A percentile compares a stretch with the other conserved stretches of the same genome.
These are phyloP conservation scores for Lasiosphaeris hirsuta DNA, from an alignment of 495 filamentous ascomycete species.

Conservation along the genomic window DNA sequence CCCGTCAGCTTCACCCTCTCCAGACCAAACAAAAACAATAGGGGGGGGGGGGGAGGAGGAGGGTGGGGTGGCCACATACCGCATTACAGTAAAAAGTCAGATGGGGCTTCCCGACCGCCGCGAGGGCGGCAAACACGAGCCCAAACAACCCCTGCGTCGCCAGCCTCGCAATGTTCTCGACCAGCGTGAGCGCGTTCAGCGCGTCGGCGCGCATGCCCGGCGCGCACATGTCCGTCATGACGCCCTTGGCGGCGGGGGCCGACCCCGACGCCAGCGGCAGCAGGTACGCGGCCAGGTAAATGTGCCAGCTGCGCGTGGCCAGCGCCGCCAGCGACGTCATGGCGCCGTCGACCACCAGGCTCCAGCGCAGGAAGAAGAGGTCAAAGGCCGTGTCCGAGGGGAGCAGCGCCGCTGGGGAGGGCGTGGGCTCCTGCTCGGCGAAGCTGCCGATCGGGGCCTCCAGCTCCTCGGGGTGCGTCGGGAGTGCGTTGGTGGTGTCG, in stretches of 20 bases:
- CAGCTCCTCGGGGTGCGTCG: slow-evolving; percentile 36
- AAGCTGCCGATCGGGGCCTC: slow-evolving; percentile 38
- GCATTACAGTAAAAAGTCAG: slow-evolving; percentile 55
- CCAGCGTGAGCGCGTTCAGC: slow-evolving; percentile 52
- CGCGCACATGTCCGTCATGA: slow-evolving; percentile 54
- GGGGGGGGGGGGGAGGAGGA: too few relatives aligned
- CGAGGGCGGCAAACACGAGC: slow-evolving; percentile 50
- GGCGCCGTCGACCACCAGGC: slow-evolving; percentile 48
- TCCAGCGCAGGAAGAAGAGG: slow-evolving; percentile 51
- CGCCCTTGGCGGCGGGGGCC: slow-evolving; percentile 54
- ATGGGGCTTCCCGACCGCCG: slow-evolving; percentile 44
- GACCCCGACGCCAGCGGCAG: slow-evolving; percentile 55
- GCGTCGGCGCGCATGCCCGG: slow-evolving; percentile 47
- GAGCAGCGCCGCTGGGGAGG: slow-evolving; percentile 14
- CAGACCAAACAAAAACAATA: too few relatives aligned
- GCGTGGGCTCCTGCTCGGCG: slow-evolving; percentile 43
- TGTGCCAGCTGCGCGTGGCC: slow-evolving; percentile 49
- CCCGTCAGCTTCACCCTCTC: too few relatives aligned
- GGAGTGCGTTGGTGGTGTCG: slow-evolving; percentile 7
- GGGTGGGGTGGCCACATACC: too few relatives aligned
- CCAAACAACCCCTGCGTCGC: slow-evolving; percentile 53
- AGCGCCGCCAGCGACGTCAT: slow-evolving; percentile 51
- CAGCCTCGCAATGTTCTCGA: slow-evolving; percentile 53
- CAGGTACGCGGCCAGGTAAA: slow-evolving; percentile 50
- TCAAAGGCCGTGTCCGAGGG: slow-evolving; percentile 48